Evolutionary conservation across 331 rosid genomes (phyloP).

Genomic region (Spiraea crenata): DNA sequence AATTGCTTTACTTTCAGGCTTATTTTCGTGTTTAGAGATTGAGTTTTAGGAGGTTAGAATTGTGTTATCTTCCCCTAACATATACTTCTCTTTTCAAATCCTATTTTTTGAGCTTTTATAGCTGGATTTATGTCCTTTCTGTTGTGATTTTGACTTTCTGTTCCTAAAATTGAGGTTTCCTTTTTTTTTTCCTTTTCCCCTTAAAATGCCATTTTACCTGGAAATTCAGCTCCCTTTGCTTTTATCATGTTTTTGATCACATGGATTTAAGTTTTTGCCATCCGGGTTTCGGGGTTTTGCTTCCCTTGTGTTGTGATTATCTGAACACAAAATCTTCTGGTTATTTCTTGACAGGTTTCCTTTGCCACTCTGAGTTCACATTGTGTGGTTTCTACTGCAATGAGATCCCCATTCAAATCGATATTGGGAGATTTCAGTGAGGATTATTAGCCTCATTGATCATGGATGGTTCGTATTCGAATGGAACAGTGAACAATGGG

Average conservation of each 20-base stretch:
- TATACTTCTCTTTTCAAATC: not conserved
- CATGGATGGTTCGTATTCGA: conserved; percentile 54
- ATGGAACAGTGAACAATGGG: conserved; percentile 37
- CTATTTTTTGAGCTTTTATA: conserved; percentile 15
- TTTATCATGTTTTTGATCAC: conserved; percentile 9
- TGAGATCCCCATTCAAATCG: conserved; percentile 16
- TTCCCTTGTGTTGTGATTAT: conserved; percentile 7
- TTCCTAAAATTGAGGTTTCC: conserved; percentile 13
- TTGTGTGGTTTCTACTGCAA: conserved; percentile 17
- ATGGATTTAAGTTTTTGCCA: conserved; percentile 21
- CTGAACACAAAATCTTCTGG: conserved; percentile 19
- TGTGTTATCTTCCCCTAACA: not conserved
- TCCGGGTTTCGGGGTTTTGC: conserved; percentile 21
- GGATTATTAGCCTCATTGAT: conserved; percentile 33
- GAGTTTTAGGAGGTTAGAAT: not conserved
- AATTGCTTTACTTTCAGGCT: not conserved
- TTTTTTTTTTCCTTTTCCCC: not conserved
- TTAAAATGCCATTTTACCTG: conserved; percentile 6
- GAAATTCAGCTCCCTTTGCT: conserved; percentile 2
- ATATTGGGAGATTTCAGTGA: conserved; percentile 32
- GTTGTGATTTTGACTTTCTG: conserved; percentile 27
- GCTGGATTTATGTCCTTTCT: conserved; percentile 7
- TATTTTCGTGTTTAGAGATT: not conserved
- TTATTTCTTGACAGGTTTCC: conserved; percentile 40
- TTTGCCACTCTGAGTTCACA: conserved; percentile 28